Evolutionary conservation across 2,329 filamentous ascomycete genomes (phyloP).

Genomic region (Clonostachys rhizophaga): DNA sequence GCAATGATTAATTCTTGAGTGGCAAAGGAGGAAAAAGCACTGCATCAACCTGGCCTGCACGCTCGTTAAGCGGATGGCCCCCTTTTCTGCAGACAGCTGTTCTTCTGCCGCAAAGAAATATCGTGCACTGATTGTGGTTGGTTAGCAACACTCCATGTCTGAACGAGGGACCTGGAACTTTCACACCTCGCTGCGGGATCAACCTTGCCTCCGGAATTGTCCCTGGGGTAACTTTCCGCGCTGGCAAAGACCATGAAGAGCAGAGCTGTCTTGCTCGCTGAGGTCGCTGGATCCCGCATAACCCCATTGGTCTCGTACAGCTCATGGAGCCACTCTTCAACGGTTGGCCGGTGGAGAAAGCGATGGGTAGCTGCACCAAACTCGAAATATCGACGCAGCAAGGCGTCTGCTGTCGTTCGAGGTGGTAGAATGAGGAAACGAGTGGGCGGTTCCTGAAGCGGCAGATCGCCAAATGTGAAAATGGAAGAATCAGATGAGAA

Average conservation of each 20-base stretch:
- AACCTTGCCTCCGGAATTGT: slow-evolving; percentile 7
- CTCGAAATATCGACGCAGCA: slow-evolving; percentile 47
- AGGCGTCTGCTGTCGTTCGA: slow-evolving; percentile 15
- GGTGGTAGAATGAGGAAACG: slow-evolving; percentile 29
- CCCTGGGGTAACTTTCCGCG: slow-evolving; percentile 31
- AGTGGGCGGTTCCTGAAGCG: slow-evolving; percentile 28
- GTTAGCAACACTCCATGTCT: no score
- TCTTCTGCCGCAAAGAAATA: slow-evolving; percentile 28
- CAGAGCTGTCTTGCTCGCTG: slow-evolving; percentile 26
- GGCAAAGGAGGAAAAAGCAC: slow-evolving; percentile 35
- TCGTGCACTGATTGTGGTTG: slow-evolving; percentile 11
- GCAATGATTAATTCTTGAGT: slow-evolving; percentile 39
- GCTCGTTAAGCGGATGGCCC: slow-evolving; percentile 27
- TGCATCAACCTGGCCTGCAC: slow-evolving; percentile 34
- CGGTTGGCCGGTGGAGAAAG: slow-evolving; percentile 44
- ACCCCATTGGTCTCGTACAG: slow-evolving; percentile 22
- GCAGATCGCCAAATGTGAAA: slow-evolving; percentile 43
- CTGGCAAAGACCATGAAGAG: slow-evolving; percentile 47
- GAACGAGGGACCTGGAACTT: not conserved
- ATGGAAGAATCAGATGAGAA: slow-evolving; percentile 33
- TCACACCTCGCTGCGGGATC: slow-evolving; percentile 7
- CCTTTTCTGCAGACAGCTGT: slow-evolving; percentile 28
- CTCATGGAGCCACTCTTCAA: slow-evolving; percentile 37
- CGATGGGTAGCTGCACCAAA: slow-evolving; percentile 50
- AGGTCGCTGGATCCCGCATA: slow-evolving; percentile 10